Percentiles rank a stretch among this genome's conserved stretches.
phyloP scores from a whole-genome alignment of 139 green algal species.

The Deuterostichococcus epilithicus region DNA sequence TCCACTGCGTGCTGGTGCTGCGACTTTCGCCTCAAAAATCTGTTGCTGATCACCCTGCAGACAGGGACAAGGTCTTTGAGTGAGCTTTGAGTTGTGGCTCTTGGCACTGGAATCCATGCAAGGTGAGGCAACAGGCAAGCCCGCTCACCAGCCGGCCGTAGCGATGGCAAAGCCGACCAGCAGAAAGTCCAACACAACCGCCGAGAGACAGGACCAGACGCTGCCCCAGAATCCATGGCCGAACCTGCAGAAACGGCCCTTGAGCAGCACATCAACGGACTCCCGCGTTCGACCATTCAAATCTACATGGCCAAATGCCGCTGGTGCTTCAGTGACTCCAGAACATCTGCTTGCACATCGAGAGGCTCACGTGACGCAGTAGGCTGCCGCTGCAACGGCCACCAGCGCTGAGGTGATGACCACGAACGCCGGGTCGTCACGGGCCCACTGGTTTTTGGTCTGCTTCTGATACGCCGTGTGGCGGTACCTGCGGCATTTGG shows the following conservation, averaged over 20 bases:
- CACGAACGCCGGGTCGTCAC: constrained; percentile 95
- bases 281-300: background rate
- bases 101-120: too few species aligned
- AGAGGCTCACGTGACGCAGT: constrained; percentile 72
- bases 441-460: constrained; percentile 96
- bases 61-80: too few species aligned
- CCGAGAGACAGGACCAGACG: constrained; percentile 51
- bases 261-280: background rate
- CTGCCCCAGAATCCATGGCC: constrained; percentile 52
- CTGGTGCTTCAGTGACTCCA: too few species aligned
- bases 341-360: too few species aligned
- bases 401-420: constrained; percentile 76
- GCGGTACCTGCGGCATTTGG: constrained; percentile 67
- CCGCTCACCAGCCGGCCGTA: constrained; percentile 77
- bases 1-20: constrained; percentile 76
- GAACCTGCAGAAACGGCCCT: constrained; percentile 52
- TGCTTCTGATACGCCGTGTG: constrained; percentile 97
- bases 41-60: constrained; percentile 74
- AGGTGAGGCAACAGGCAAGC: background rate
- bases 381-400: constrained; percentile 59
- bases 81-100: too few species aligned
- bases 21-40: constrained; percentile 62
- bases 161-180: constrained; percentile 67
- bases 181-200: constrained; percentile 85
- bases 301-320: background rate